Conservation (phyloP, 805 yeast species). For the Metschnikowia reukaufii region DNA sequence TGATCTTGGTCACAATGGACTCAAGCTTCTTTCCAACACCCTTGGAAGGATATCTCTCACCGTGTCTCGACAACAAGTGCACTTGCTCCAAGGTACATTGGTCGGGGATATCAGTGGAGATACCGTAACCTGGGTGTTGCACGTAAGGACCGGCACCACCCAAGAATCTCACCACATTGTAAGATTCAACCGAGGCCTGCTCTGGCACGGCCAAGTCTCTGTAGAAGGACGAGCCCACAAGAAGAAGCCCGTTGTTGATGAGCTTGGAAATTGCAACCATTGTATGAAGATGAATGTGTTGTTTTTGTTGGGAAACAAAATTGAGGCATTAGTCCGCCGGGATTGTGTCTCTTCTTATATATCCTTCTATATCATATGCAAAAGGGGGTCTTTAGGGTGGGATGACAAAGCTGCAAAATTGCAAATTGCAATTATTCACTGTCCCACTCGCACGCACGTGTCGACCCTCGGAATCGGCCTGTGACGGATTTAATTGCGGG, state of each 20-base stretch:
- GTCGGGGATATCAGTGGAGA: conserved; percentile 48
- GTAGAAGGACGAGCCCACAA: conserved; percentile 27
- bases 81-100: conserved; percentile 63
- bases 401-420: conserved; percentile 1
- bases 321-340: too few relatives aligned
- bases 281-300: not conserved
- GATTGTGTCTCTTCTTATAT: not conserved
- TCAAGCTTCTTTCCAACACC: conserved; percentile 30
- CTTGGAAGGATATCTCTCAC: conserved; percentile 64
- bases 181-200: conserved; percentile 43
- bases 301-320: not conserved
- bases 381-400: not conserved
- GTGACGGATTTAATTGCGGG: not conserved
- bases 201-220: conserved; percentile 39
- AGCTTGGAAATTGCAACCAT: conserved; percentile 32
- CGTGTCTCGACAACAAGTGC: conserved; percentile 72
- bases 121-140: conserved; percentile 52
- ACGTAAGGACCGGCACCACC: conserved; percentile 62
- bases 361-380: not conserved
- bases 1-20: conserved; percentile 27
- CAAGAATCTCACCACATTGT: conserved; percentile 48
- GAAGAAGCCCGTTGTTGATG: conserved; percentile 30
- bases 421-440: conserved; percentile 2
- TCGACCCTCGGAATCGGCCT: not conserved
- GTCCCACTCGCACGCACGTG: conserved; percentile 5